Evolutionary conservation across 129 eudicot species (phyloP), one percentile per base, ranked within the genome.

Genomic region (Flaveria robusta): DNA sequence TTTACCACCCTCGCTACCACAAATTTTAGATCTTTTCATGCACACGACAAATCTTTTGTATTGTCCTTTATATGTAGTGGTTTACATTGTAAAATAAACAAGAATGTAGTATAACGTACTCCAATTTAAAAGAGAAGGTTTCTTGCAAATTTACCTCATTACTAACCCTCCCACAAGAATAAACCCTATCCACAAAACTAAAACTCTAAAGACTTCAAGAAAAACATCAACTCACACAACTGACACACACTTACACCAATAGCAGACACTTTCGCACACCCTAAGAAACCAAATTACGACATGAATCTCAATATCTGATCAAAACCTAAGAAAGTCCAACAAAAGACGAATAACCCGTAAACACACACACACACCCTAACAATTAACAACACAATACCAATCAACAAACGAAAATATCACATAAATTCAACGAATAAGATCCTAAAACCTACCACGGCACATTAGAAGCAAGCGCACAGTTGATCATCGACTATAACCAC

Each of bases 301-400:
- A 22, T 73, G 55, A 73, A 13, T 9, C 65, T 13, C 41, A 12
- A 24, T 13, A 24, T 60, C 16, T 22, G 37, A 60, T 26, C 39
- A 59, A 23, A 41, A 42, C 42, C 52, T 23, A 56, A 58, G 15
- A 51, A 42, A 9, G n/a, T 51, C 66, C 64, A 4, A 71, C 60
- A 50, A n/a, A 70, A 68, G 22, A 68, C 73, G 13, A 45, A 70
- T 70, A 24, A 46, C 7, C 42, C 68, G 31, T 31, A 31, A n/a
- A 70, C 26, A 24, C 16, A 46, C 60, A 15, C 29, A n/a, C 27
- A 11, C 8, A 1, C 47, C 18, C 31, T n/a, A 31, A 71, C 19
- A 31, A 51, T 10, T 2, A 56, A 19, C 23, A 27, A 18, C 26
- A 47, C 27, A 41, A 58, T 58, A 62, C 1, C 26, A n/a, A 74